Percentiles rank a stretch among this genome's conserved stretches.
Evolutionary conservation across 345 rosid genomes (phyloP).

Genomic region (Ceriops decandra): DNA sequence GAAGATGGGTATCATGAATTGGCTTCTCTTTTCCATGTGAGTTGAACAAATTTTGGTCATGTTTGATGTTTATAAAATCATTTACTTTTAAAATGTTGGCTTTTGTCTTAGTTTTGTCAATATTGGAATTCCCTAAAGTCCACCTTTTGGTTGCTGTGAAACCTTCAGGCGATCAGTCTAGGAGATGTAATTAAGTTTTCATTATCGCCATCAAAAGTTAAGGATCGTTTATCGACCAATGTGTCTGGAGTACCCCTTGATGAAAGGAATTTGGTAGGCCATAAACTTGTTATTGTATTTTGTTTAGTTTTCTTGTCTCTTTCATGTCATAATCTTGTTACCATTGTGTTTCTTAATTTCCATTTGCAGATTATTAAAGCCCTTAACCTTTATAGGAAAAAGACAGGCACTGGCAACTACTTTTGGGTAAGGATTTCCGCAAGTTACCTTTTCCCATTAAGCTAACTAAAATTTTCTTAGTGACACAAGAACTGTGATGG

Average conservation of each 20-base stretch:
- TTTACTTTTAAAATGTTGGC: not conserved
- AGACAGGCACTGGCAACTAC: constrained; percentile 68
- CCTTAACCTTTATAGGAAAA: constrained; percentile 79
- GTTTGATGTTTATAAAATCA: too few relatives aligned
- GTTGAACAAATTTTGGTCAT: constrained; percentile 10
- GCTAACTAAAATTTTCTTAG: not conserved
- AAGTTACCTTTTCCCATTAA: not conserved
- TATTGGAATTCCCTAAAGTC: not conserved
- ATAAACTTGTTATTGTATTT: not conserved
- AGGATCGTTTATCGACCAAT: constrained; percentile 76
- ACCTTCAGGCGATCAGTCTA: constrained; percentile 67
- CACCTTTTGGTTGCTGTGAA: constrained; percentile 7
- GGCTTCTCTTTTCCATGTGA: constrained; percentile 93
- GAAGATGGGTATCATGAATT: constrained; percentile 95
- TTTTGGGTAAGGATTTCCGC: constrained; percentile 62
- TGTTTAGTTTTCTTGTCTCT: not conserved
- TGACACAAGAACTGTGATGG: not conserved
- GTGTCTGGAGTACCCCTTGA: constrained; percentile 84
- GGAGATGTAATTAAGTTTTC: constrained; percentile 92
- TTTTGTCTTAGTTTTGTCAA: not conserved
- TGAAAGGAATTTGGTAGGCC: constrained; percentile 62
- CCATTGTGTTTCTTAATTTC: constrained; percentile 4
- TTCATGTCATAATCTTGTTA: not conserved
- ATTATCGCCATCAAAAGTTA: constrained; percentile 67
- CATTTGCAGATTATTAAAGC: constrained; percentile 85